A percentile compares a stretch with the other conserved stretches of the same genome.
These are phyloP conservation scores for Boletus hoseneyae DNA, from an alignment of 1,284 basidiomycete species.

Conservation along the genomic window DNA sequence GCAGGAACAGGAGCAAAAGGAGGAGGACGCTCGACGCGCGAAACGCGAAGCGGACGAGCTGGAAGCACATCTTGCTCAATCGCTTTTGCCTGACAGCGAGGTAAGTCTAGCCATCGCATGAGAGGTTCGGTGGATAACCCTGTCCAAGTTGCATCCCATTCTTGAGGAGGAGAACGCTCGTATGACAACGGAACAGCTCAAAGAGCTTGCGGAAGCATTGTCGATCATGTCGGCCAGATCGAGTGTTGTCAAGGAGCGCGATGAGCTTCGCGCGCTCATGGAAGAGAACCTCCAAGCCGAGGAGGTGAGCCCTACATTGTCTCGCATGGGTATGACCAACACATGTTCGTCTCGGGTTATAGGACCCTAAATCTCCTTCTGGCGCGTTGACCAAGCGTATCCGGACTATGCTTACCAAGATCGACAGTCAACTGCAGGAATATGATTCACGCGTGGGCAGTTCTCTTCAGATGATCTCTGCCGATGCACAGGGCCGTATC, in stretches of 20 bases:
- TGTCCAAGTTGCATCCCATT: constrained; percentile 46
- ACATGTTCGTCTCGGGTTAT: not conserved
- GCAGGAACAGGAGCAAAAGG: constrained; percentile 96
- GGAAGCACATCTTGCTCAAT: constrained; percentile 73
- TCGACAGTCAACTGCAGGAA: constrained; percentile 89
- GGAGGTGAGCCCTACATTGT: constrained; percentile 48
- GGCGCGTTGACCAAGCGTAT: constrained; percentile 91
- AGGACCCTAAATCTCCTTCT: constrained; percentile 77
- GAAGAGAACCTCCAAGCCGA: constrained; percentile 89
- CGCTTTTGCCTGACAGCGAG: constrained; percentile 78
- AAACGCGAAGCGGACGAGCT: constrained; percentile 75
- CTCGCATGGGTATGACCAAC: constrained; percentile 1
- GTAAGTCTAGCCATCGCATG: constrained; percentile 32
- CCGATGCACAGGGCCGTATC: constrained; percentile 90
- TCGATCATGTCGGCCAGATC: constrained; percentile 92
- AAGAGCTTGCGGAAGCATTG: constrained; percentile 91
- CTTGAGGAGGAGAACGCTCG: constrained; percentile 67
- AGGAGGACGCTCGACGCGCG: constrained; percentile 85
- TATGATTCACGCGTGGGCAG: constrained; percentile 92
- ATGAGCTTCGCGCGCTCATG: constrained; percentile 87
- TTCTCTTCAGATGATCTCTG: constrained; percentile 92
- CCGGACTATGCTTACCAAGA: constrained; percentile 92
- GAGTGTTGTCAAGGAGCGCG: constrained; percentile 95
- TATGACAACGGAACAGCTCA: constrained; percentile 97
- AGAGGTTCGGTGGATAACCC: not conserved